Evolutionary conservation across 306 rosid genomes (phyloP).

Genomic region (Prunus dulcis): DNA sequence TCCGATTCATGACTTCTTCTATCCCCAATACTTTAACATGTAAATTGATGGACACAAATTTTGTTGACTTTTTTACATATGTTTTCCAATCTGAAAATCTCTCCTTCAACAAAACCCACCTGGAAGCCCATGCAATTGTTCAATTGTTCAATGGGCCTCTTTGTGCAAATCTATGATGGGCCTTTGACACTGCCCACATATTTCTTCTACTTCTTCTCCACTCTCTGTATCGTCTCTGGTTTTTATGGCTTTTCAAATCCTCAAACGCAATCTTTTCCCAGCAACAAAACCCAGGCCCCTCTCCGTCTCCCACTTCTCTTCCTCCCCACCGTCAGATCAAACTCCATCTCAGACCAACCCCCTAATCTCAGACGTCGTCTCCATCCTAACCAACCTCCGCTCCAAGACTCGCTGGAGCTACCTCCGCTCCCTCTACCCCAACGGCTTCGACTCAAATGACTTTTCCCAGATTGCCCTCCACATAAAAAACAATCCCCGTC

Average conservation of each 20-base stretch:
- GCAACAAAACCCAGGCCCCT: slow-evolving; percentile 14
- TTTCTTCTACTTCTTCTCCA: not conserved
- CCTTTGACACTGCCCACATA: not conserved
- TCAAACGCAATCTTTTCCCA: slow-evolving; percentile 22
- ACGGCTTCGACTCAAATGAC: slow-evolving; percentile 44
- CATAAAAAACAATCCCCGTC: slow-evolving; percentile 66
- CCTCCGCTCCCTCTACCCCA: slow-evolving; percentile 49
- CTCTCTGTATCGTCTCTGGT: not conserved
- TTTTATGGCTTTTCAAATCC: slow-evolving; percentile 35
- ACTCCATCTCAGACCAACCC: not conserved
- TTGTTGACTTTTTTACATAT: not conserved
- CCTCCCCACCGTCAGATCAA: slow-evolving; percentile 16
- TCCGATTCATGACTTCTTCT: too few relatives aligned
- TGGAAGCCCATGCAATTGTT: not conserved
- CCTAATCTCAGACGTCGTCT: slow-evolving; percentile 33
- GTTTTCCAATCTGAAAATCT: too few relatives aligned
- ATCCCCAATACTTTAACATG: too few relatives aligned
- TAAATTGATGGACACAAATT: not conserved
- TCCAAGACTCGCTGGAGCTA: slow-evolving; percentile 74
- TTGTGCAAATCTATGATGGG: not conserved
- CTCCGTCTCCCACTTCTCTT: slow-evolving; percentile 9
- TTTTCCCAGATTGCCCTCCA: slow-evolving; percentile 61
- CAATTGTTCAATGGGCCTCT: not conserved
- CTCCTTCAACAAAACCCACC: too few relatives aligned
- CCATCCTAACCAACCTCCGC: slow-evolving; percentile 64